Conservation (phyloP, 2,329 filamentous ascomycete species). For the Cladosporium sp. region DNA sequence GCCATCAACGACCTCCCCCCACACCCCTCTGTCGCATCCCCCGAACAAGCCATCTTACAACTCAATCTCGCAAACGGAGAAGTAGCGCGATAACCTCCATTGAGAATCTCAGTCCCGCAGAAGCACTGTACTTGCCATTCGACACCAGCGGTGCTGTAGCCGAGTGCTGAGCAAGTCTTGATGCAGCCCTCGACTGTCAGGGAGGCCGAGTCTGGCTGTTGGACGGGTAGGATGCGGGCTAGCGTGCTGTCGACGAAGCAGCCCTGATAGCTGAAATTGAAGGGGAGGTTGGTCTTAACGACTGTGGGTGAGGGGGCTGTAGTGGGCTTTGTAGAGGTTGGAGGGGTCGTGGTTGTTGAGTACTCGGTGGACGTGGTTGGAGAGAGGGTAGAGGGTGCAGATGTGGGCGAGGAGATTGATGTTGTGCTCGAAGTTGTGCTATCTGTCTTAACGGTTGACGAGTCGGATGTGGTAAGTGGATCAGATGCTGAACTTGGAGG, state of each 20-base stretch:
- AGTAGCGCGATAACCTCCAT: not conserved
- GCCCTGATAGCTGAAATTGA: constrained; percentile 27
- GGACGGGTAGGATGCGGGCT: constrained; percentile 22
- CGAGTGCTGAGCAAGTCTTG: constrained; percentile 28
- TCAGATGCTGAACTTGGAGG: not conserved
- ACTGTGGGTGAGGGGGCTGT: not conserved
- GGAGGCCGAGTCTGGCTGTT: constrained; percentile 21
- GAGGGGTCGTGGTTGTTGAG: not conserved
- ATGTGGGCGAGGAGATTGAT: not conserved
- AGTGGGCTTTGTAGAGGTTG: not conserved
- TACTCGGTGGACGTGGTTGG: not conserved
- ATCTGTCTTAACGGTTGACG: not conserved
- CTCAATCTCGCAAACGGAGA: not conserved
- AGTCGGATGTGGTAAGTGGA: not conserved
- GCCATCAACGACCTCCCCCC: not conserved
- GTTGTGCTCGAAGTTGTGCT: not conserved
- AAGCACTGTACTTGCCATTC: not conserved
- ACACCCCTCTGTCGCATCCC: not conserved
- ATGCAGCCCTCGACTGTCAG: constrained; percentile 31
- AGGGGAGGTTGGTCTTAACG: not conserved
- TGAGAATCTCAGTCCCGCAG: not conserved
- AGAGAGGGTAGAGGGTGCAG: not conserved
- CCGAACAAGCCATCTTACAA: not conserved
- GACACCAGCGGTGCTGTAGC: constrained; percentile 35
- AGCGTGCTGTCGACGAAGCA: constrained; percentile 31